These are phyloP conservation scores for Yamadazyma endophytica DNA, from an alignment of 805 yeast genomes.

Conservation along the genomic window DNA sequence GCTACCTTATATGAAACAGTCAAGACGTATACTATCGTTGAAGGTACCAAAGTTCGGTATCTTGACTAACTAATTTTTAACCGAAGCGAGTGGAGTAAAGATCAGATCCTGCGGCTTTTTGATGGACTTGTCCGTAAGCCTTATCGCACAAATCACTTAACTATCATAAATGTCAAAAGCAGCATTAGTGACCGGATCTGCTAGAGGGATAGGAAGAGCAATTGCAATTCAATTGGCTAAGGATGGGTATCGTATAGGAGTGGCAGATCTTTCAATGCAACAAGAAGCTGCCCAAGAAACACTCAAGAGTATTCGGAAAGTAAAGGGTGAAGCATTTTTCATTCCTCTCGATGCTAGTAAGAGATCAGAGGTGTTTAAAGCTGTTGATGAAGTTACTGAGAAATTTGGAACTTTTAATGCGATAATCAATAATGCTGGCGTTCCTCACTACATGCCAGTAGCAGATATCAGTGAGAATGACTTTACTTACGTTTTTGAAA, in stretches of 20 bases:
- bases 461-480: neutral
- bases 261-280: neutral
- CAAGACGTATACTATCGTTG: too few species aligned
- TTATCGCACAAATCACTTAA: too few species aligned
- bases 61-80: too few species aligned
- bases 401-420: neutral
- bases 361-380: neutral
- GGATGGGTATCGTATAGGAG: too few species aligned
- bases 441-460: neutral
- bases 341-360: conserved; percentile 1
- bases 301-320: neutral
- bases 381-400: neutral
- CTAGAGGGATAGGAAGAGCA: conserved; percentile 39
- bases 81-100: too few species aligned
- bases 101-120: too few species aligned
- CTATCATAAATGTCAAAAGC: too few species aligned
- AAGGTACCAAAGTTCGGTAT: too few species aligned
- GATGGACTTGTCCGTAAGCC: too few species aligned
- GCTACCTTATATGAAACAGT: too few species aligned
- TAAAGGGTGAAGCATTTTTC: neutral
- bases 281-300: neutral
- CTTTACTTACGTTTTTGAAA: neutral
- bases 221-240: conserved; percentile 21
- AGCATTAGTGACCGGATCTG: conserved; percentile 36
- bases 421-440: neutral